Base-by-base conservation (phyloP, 306 rosid genomes). In the Vicia sativa region DNA sequence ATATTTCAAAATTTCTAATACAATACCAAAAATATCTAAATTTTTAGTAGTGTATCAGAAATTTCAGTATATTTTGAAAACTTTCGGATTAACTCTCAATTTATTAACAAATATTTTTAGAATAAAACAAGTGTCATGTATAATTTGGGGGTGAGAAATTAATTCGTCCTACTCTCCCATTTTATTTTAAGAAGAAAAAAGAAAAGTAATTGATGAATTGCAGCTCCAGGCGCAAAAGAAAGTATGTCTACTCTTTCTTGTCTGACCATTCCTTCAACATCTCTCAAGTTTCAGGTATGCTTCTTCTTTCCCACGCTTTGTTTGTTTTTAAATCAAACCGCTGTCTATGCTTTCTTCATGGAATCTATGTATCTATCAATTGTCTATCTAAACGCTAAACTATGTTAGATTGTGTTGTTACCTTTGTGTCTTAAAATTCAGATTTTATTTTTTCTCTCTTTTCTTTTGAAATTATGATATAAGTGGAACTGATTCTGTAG, bases 201-300 rank as follows among this genome's bases (percentile, higher is more conserved):
- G 18, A 11, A 38, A 29, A 18, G n/a, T n/a, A n/a, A 3, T 16
- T 49, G 56, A 37, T 2, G 25, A 9, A 42, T 64, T 4, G 63
- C 58, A 49, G 37, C 18, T 2, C 15, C 14, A 39, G 49, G 21
- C 49, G 41, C 16, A 1, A 49, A 66, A 49, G 42, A 43, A 48
- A 15, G 19, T 9, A 81, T 81, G 85, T 57, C 74, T 54, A 58
- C 66, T 70, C n/a, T 77, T 28, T 79, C 80, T 53, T 74, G 78
- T 62, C 78, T 77, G 41, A 74, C 82, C 45, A 29, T 74, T 77
- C 76, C 85, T 65, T 77, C 77, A 9, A 65, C 65, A 21, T 54
- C 65, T 53, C 69, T 69, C 34, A 81, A 45, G 13, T 59, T 60
- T 44, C 65, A 71, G 80, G 85, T 81, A 74, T 53, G 65, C 2